Base-by-base conservation (phyloP, 352 stramenopile species). In the Blastocystis sp. region DNA sequence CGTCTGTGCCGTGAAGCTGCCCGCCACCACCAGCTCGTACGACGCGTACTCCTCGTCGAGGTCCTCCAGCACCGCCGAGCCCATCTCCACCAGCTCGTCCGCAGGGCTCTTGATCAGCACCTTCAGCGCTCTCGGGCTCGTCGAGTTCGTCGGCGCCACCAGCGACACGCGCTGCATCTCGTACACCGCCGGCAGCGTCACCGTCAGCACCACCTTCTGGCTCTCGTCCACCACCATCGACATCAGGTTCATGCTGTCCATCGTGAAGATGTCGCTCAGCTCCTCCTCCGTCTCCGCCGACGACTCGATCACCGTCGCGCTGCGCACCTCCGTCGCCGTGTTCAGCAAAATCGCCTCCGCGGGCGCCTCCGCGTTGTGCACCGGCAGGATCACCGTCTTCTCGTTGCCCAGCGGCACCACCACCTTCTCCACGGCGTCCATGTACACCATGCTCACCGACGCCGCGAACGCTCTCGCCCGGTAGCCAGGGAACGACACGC, bases 181-280 rank as follows among this genome's bases (percentile, higher is more conserved):
- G 35, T 74, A 50, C 9, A 74, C 63, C 31, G 0, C 29, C 9
- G 63, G 63, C 35, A 74, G 63, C 24, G 39, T 50, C 19, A 74
- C 37, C 63, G 63, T 74, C n/a, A 74, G 24, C 26, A 24, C n/a
- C 63, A 74, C 29, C 29, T 50, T 31, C n/a, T n/a, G n/a, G 2
- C 31, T 74, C 63, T 74, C 29, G 12, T 37, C 29, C 37, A 16
- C 66, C 4, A 55, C 74, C 6, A 85, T 50, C 50, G 51, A 70
- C 55, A 85, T 41, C 1, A 67, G n/a, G 33, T 85, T 85, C 19
- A 69, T 19, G 6, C 6, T 12, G 41, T 85, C 61, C 45, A 55
- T n/a, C 50, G 60, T 55, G 74, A 85, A 85, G 2, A 85, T 9
- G 45, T 85, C 50, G 19, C 37, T 33, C 74, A 85, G 41, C 45